Percentiles rank a stretch among this genome's conserved stretches.
phyloP scores from a whole-genome alignment of 345 rosid genomes.

The Reutealis trisperma region DNA sequence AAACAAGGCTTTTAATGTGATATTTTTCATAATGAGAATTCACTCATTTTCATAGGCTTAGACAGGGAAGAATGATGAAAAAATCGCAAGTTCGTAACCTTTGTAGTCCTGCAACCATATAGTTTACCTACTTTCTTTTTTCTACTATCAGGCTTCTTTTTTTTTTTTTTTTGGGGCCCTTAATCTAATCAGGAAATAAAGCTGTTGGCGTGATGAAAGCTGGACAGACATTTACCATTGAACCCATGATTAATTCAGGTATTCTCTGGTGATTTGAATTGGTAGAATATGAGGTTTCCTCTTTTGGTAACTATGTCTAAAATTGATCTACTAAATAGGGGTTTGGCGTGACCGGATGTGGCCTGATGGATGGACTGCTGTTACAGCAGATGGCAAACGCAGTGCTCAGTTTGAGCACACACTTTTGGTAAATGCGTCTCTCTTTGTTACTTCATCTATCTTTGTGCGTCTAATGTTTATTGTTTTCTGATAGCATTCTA shows the following conservation, averaged over 20 bases:
- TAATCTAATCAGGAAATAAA: slow-evolving; percentile 94
- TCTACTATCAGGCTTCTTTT: too few relatives aligned
- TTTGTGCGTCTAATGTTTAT: neutral
- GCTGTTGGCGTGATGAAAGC: slow-evolving; percentile 97
- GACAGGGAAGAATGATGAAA: neutral
- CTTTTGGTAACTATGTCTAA: neutral
- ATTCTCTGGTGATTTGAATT: neutral
- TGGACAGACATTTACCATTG: slow-evolving; percentile 94
- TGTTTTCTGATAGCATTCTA: neutral
- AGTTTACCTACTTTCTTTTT: too few relatives aligned
- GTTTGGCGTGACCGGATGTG: slow-evolving; percentile 88
- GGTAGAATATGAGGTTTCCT: neutral
- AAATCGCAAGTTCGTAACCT: too few relatives aligned
- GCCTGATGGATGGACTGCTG: slow-evolving; percentile 99
- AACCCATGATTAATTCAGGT: slow-evolving; percentile 99
- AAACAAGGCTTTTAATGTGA: neutral
- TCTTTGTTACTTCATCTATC: too few relatives aligned
- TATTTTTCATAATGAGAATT: neutral
- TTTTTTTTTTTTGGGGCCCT: too few relatives aligned
- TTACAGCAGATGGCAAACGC: slow-evolving; percentile 87
- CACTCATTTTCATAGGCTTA: neutral
- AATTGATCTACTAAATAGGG: slow-evolving; percentile 38
- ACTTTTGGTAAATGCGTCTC: slow-evolving; percentile 57
- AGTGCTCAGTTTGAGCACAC: slow-evolving; percentile 99
- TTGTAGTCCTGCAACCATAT: too few relatives aligned